phyloP scores from a whole-genome alignment of 352 stramenopile species.

The Globisporangium splendens region DNA sequence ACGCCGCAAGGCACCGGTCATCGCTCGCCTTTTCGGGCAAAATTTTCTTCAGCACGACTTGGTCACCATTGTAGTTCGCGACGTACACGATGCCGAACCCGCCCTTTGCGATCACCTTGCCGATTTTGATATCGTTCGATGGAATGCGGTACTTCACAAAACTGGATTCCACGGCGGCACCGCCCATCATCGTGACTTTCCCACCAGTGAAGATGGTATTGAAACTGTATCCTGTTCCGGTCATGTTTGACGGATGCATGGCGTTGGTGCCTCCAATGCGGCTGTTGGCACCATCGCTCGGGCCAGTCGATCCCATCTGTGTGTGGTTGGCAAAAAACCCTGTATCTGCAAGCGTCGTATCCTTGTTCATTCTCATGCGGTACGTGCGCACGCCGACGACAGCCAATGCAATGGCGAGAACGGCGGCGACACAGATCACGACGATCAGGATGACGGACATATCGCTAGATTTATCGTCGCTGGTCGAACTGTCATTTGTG shows the following conservation, averaged over 20 bases:
- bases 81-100: slow-evolving; percentile 76
- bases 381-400: slow-evolving; percentile 50
- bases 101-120: slow-evolving; percentile 65
- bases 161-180: slow-evolving; percentile 46
- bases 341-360: slow-evolving; percentile 20
- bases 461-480: slow-evolving; percentile 17
- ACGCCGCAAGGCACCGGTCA: slow-evolving; percentile 59
- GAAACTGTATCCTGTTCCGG: slow-evolving; percentile 28
- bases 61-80: slow-evolving; percentile 48
- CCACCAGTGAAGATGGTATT: slow-evolving; percentile 54
- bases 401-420: slow-evolving; percentile 49
- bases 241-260: slow-evolving; percentile 15
- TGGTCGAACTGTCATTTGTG: slow-evolving; percentile 19
- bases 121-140: slow-evolving; percentile 52
- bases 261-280: slow-evolving; percentile 16
- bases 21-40: slow-evolving; percentile 78
- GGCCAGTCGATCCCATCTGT: slow-evolving; percentile 15
- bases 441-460: slow-evolving; percentile 52
- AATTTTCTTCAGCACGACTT: slow-evolving; percentile 83
- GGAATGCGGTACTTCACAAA: slow-evolving; percentile 78
- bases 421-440: slow-evolving; percentile 45
- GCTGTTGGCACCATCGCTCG: slow-evolving; percentile 13
- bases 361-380: slow-evolving; percentile 25
- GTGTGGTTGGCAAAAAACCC: slow-evolving; percentile 59
- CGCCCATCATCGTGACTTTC: slow-evolving; percentile 55